Evolutionary conservation across 176 grass and related monocot genomes (phyloP).

Genomic region (Metroxylon sagu): DNA sequence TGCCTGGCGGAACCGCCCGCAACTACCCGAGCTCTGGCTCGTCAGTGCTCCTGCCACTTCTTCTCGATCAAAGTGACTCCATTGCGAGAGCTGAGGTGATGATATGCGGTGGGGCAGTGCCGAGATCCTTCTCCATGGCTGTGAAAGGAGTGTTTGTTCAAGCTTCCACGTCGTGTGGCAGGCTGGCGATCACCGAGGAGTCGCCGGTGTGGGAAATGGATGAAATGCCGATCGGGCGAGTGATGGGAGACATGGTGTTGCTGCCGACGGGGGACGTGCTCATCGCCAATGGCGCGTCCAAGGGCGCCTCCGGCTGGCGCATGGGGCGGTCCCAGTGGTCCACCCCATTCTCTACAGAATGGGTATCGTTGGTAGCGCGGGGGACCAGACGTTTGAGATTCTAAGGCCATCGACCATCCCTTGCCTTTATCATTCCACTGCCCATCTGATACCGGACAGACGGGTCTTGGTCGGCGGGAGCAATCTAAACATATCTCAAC

Average conservation of each 20-base stretch:
- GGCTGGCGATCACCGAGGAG: constrained; percentile 23
- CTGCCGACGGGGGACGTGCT: constrained; percentile 15
- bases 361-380: not conserved
- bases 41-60: constrained; percentile 25
- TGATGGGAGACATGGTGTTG: constrained; percentile 37
- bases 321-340: not conserved
- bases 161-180: constrained; percentile 16
- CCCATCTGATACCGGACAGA: not conserved
- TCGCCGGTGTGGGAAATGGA: constrained; percentile 22
- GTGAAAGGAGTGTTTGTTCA: constrained; percentile 6
- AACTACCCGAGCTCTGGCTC: constrained; percentile 35
- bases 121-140: not conserved
- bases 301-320: no score
- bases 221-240: constrained; percentile 17
- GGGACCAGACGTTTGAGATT: not conserved
- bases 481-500: not conserved
- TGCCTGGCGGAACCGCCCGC: constrained; percentile 22
- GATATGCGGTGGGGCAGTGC: constrained; percentile 24
- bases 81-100: constrained; percentile 14
- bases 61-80: not conserved
- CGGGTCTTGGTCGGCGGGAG: not conserved
- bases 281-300: no score
- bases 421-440: not conserved
- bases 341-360: not conserved
- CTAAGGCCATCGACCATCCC: not conserved